A percentile compares a stretch with the other conserved stretches of the same genome.
Conservation (phyloP, 768 basidiomycete species). For the Trametes cingulata region DNA sequence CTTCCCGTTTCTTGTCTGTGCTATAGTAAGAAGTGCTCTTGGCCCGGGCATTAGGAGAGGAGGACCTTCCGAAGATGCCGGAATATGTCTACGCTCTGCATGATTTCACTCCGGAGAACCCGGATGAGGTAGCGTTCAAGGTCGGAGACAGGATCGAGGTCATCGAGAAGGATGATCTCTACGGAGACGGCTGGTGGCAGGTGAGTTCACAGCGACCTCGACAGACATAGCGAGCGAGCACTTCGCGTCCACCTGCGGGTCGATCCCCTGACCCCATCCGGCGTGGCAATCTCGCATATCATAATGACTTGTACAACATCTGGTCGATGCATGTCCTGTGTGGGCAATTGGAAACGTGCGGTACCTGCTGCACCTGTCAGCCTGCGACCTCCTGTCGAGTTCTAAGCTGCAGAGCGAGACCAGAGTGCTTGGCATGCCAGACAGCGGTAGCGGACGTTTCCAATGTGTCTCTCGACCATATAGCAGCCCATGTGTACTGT, state of each 20-base stretch:
- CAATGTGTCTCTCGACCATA: slow-evolving; percentile 3
- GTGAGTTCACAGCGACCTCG: slow-evolving; percentile 38
- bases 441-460: background rate
- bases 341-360: background rate
- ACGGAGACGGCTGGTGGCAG: slow-evolving; percentile 97
- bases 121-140: slow-evolving; percentile 86
- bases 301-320: too few relatives aligned
- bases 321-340: background rate
- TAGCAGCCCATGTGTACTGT: background rate
- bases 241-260: background rate
- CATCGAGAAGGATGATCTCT: slow-evolving; percentile 90
- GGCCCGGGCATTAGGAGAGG: background rate
- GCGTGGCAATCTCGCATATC: background rate
- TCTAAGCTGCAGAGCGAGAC: background rate
- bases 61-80: slow-evolving; percentile 47
- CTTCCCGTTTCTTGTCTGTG: background rate
- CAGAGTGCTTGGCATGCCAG: background rate
- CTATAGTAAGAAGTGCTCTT: background rate
- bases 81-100: slow-evolving; percentile 89
- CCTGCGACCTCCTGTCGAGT: background rate
- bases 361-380: too few relatives aligned
- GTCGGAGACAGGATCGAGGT: slow-evolving; percentile 89
- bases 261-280: background rate
- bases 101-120: slow-evolving; percentile 88
- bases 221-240: background rate